Conservation (phyloP, 805 yeast genomes). For the Zygotorulaspora sp. region DNA sequence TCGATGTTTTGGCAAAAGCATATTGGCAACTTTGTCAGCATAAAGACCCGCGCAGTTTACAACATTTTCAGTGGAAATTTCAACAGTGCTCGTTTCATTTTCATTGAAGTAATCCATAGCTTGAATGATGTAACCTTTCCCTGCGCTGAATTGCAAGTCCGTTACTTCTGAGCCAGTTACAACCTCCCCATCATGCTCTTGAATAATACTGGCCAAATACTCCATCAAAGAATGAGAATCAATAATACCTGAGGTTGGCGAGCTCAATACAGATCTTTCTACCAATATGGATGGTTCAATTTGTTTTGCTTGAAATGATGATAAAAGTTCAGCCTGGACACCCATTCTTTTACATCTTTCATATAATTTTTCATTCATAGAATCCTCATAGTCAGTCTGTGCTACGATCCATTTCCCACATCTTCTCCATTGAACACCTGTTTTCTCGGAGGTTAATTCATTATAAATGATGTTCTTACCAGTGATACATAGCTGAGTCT, state of each 20-base stretch:
- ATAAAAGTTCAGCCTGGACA: constrained; percentile 56
- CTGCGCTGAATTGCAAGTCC: constrained; percentile 29
- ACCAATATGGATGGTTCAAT: constrained; percentile 69
- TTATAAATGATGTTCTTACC: constrained; percentile 70
- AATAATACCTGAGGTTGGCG: constrained; percentile 82
- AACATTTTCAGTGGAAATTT: constrained; percentile 50
- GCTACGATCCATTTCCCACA: constrained; percentile 92
- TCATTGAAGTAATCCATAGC: constrained; percentile 29
- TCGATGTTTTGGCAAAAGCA: constrained; percentile 59
- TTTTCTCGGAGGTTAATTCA: constrained; percentile 36
- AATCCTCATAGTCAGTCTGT: constrained; percentile 59
- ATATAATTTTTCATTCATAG: constrained; percentile 52
- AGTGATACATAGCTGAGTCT: constrained; percentile 63
- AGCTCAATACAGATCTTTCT: constrained; percentile 53
- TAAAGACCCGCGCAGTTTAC: constrained; percentile 77
- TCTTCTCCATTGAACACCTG: constrained; percentile 52
- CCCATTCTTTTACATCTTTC: constrained; percentile 47
- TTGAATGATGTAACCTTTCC: constrained; percentile 29
- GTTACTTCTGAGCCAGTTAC: constrained; percentile 59
- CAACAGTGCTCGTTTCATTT: constrained; percentile 33
- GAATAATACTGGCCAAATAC: constrained; percentile 51
- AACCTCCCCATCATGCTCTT: constrained; percentile 56
- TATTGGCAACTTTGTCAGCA: constrained; percentile 67
- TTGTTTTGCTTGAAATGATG: constrained; percentile 40
- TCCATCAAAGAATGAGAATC: constrained; percentile 74